Evolutionary conservation across 73 alveolate genomes (phyloP).

Genomic region (Paramecium caudatum): DNA sequence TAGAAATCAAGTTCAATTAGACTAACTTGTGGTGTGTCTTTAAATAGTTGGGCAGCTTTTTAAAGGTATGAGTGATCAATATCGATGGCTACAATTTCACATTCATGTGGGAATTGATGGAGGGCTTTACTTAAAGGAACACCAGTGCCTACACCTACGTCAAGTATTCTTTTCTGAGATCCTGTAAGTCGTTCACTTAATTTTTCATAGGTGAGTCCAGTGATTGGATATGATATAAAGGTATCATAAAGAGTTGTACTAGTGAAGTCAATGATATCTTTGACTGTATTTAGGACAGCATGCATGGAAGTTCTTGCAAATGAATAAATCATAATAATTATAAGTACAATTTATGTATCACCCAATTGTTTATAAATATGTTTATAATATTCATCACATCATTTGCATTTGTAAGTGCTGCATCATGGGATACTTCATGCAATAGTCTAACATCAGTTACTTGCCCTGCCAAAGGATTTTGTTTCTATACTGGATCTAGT

Average conservation of each 20-base stretch:
- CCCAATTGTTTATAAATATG: neutral
- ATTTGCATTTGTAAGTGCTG: neutral
- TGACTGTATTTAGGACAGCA: neutral
- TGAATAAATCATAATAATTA: neutral
- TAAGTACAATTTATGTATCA: neutral
- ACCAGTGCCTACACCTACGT: conserved; percentile 54
- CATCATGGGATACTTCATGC: neutral
- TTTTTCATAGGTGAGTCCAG: neutral
- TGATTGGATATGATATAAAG: neutral
- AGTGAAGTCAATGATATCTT: neutral
- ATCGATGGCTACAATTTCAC: neutral
- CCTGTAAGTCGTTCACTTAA: neutral
- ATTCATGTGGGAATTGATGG: neutral
- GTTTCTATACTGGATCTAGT: neutral
- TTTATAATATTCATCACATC: neutral
- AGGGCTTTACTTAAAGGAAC: neutral
- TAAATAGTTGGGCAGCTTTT: neutral
- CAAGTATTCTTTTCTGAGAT: neutral
- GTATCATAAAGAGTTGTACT: conserved; percentile 5
- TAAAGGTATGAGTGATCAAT: neutral
- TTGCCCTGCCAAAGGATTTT: neutral
- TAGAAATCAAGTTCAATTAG: neutral
- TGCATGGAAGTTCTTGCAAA: neutral
- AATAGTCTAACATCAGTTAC: neutral
- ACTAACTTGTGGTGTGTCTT: neutral